A percentile compares a stretch with the other conserved stretches of the same genome.
Conservation (phyloP, 225 moss, liverwort and hornwort genomes). For the Pseudoscleropodium purum region DNA sequence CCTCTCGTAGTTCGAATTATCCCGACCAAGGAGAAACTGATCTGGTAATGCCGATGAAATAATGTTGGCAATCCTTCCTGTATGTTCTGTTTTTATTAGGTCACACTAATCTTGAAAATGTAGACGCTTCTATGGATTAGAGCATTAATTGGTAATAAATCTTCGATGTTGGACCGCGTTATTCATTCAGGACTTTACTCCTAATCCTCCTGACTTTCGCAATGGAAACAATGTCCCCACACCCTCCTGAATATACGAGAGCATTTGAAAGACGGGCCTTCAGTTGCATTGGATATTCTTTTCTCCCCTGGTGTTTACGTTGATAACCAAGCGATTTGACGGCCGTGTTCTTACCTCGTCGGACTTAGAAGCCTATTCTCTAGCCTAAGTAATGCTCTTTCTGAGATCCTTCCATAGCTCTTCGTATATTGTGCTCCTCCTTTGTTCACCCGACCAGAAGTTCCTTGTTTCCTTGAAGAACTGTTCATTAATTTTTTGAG, state of each 20-base stretch:
- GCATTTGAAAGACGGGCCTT: background rate
- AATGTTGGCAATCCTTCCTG: background rate
- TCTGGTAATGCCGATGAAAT: background rate
- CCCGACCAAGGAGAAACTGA: background rate
- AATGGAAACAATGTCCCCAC: background rate
- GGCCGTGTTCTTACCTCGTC: background rate
- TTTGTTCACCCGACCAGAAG: background rate
- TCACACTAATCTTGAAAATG: background rate
- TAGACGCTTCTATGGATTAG: background rate
- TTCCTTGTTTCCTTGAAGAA: background rate
- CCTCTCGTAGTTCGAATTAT: background rate
- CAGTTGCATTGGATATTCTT: background rate
- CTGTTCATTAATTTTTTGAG: background rate
- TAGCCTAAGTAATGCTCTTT: background rate
- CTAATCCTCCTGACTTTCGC: background rate
- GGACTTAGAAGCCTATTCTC: background rate
- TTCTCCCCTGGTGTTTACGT: background rate
- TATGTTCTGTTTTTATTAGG: background rate
- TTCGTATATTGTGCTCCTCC: background rate
- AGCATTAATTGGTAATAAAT: background rate
- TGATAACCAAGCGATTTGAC: background rate
- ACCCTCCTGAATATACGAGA: background rate
- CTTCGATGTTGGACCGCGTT: background rate
- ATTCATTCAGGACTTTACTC: background rate
- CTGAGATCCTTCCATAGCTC: background rate